phyloP scores from a whole-genome alignment of 2,329 filamentous ascomycete genomes.

The Cryphonectria carpinicola region DNA sequence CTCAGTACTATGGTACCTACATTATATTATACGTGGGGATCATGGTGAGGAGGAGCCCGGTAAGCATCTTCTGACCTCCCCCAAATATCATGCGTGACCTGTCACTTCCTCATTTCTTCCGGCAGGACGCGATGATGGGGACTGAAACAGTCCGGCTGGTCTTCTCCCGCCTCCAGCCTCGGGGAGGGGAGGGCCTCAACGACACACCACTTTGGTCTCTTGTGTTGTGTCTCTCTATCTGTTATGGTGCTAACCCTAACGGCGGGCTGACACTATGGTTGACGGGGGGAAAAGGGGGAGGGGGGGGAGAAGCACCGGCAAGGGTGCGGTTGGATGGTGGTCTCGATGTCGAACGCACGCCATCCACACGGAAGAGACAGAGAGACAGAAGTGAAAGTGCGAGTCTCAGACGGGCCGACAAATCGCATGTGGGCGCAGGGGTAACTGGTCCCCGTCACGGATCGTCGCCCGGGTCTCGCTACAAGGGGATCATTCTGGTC shows the following conservation, averaged over 20 bases:
- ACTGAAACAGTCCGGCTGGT: background rate
- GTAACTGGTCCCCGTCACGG: background rate
- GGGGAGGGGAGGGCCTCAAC: background rate
- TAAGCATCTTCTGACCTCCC: background rate
- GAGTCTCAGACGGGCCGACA: background rate
- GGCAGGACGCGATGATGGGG: background rate
- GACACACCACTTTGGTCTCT: background rate
- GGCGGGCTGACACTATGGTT: background rate
- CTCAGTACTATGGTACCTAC: background rate
- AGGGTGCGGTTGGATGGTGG: background rate
- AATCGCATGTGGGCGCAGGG: constrained; percentile 3
- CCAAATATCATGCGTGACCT: background rate
- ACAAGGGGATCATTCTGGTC: constrained; percentile 1
- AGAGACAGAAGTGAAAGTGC: background rate
- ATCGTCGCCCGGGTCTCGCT: constrained; percentile 11
- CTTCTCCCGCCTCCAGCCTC: background rate
- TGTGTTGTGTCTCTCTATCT: background rate
- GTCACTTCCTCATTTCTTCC: background rate
- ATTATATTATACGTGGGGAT: background rate
- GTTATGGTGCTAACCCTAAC: background rate
- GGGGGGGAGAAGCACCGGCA: background rate
- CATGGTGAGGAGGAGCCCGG: background rate
- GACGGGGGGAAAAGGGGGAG: no score
- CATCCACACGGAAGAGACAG: background rate
- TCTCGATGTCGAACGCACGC: background rate